These are phyloP conservation scores for Stagonosporopsis chrysanthemi DNA, from an alignment of 2,329 filamentous ascomycete species.

Conservation along the genomic window DNA sequence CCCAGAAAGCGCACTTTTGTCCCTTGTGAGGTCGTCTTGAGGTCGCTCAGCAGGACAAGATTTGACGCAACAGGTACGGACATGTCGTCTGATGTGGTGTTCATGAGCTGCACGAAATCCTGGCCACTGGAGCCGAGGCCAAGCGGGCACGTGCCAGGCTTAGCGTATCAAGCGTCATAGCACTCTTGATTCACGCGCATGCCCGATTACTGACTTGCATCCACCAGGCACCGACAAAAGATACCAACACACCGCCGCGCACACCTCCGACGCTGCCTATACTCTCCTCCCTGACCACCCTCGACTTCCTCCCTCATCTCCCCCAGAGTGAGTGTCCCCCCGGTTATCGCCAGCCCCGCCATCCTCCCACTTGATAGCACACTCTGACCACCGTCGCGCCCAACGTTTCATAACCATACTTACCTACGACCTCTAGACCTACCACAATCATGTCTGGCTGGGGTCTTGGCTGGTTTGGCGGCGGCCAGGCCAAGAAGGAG, in stretches of 20 bases:
- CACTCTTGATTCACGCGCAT: slow-evolving; percentile 22
- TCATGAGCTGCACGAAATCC: slow-evolving; percentile 8
- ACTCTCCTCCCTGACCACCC: background rate
- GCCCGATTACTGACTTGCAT: slow-evolving; percentile 21
- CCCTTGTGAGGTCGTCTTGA: slow-evolving; percentile 58
- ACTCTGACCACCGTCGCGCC: slow-evolving; percentile 8
- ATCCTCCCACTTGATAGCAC: slow-evolving; percentile 23
- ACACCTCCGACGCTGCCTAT: slow-evolving; percentile 6
- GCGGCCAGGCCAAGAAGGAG: slow-evolving; percentile 85
- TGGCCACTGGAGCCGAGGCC: slow-evolving; percentile 18
- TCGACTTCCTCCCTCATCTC: background rate
- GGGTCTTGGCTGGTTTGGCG: slow-evolving; percentile 83
- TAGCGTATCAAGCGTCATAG: slow-evolving; percentile 22
- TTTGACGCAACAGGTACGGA: slow-evolving; percentile 63
- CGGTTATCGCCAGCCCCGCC: slow-evolving; percentile 28
- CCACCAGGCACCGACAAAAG: slow-evolving; percentile 25
- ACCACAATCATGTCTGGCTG: slow-evolving; percentile 51
- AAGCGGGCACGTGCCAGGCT: slow-evolving; percentile 18
- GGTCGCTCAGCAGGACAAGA: slow-evolving; percentile 58
- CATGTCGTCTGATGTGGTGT: slow-evolving; percentile 31
- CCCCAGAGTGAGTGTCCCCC: slow-evolving; percentile 21
- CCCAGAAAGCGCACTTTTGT: slow-evolving; percentile 92
- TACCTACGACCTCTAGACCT: slow-evolving; percentile 7
- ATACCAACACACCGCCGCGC: slow-evolving; percentile 19
- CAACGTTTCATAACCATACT: slow-evolving; percentile 2